These are phyloP conservation scores for Sphaerobolus stellatus DNA, from an alignment of 1,284 basidiomycete species.

Conservation along the genomic window DNA sequence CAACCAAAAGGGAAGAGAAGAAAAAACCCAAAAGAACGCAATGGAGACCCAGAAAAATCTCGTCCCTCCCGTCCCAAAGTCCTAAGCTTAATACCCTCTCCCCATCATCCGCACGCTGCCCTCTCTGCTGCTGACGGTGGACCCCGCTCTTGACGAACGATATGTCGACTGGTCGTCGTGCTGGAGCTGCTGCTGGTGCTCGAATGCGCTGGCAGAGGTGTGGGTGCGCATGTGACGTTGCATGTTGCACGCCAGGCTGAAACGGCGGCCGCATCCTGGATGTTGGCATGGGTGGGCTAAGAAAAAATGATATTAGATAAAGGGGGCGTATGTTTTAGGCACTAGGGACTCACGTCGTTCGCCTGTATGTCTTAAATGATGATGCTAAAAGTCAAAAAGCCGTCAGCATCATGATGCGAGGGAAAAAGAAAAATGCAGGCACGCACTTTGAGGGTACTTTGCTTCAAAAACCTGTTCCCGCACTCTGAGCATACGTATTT, in stretches of 20 bases:
- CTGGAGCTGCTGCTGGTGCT: no score
- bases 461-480: constrained; percentile 12
- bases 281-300: constrained; percentile 14
- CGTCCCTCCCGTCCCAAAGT: no score
- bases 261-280: constrained; percentile 17
- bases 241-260: constrained; percentile 18
- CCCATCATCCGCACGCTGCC: no score
- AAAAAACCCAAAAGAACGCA: no score
- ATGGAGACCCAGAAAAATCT: no score
- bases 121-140: no score
- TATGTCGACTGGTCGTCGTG: no score
- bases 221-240: constrained; percentile 16
- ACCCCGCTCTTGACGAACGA: no score
- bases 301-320: neutral
- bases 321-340: neutral
- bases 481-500: constrained; percentile 12
- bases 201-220: constrained; percentile 12
- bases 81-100: no score
- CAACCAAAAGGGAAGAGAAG: no score
- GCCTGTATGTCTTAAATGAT: constrained; percentile 13
- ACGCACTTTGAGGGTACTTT: constrained; percentile 12
- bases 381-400: neutral
- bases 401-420: neutral
- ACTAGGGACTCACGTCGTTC: constrained; percentile 12
- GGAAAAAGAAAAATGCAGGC: neutral